Evolutionary conservation across 805 yeast genomes (phyloP), one percentile per base, ranked within the genome.

Genomic region (Wickerhamiella slavikovae): DNA sequence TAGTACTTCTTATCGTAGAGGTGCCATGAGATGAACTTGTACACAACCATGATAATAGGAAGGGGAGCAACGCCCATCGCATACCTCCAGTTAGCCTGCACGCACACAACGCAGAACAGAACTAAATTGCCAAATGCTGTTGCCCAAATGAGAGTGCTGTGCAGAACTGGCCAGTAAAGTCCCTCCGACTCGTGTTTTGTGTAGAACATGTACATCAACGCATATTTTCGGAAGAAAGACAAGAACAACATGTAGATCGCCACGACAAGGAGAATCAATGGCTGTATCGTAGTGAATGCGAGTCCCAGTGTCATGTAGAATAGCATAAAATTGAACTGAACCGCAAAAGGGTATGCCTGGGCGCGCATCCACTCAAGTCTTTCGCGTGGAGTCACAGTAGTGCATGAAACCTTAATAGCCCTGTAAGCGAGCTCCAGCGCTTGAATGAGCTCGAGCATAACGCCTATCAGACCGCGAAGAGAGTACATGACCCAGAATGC

Each of bases 401-500:
- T 30, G 22, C 42, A 41, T 15, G 33, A 26, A 15, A 39, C 34
- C 22, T 44, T 42, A 30, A 41, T 38, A n/a, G 35, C 27, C 8
- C 47, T 42, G 13, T 36, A 32, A 1, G 44, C 3, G 12, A 54
- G 37, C 3, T 40, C 31, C 19, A 46, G 11, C 2, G 45, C 39
- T 34, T 52, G 57, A 10, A 52, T 35, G 5, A 52, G 33, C 27
- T 44, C 49, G 3, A 50, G 30, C 15, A 48, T 34, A 5, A 49
- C 36, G 10, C 45, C 55, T 10, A 53, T 21, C 19, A 48, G 39
- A 10, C 47, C 47, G 14, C 51, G 41, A 13, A 55, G 30, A 4
- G 53, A 32, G 35, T 53, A 55, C 52, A 53, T 46, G 17, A 54
- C 55, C 60, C 60, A 55, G 39, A 55, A 55, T 6, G 56, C 48